phyloP scores from a whole-genome alignment of 176 grass and related monocot species.

The Paspalum vaginatum region DNA sequence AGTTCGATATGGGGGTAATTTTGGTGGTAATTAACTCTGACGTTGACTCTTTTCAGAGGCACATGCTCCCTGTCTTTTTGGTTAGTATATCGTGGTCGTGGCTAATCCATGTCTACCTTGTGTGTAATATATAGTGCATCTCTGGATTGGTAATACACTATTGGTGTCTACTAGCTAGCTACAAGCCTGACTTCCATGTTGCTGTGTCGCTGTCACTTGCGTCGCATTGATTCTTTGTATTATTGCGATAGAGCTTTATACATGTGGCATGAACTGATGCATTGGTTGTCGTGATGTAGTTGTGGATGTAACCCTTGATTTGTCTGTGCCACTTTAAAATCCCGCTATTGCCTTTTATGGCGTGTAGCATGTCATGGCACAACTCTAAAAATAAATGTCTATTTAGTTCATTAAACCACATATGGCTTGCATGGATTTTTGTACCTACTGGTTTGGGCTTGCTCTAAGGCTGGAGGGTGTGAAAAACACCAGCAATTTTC shows the following conservation, averaged over 20 bases:
- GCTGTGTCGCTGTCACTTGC: slow-evolving; percentile 15
- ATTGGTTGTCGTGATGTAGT: background rate
- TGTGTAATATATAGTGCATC: background rate
- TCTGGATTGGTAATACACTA: slow-evolving; percentile 19
- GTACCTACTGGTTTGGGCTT: background rate
- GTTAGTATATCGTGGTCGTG: background rate
- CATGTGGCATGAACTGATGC: background rate
- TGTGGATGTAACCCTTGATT: background rate
- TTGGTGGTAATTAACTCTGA: background rate
- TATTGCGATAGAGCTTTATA: background rate
- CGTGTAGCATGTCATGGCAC: background rate
- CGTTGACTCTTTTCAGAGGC: slow-evolving; percentile 31
- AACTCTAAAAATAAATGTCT: background rate
- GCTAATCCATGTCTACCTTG: slow-evolving; percentile 3
- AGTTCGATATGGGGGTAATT: background rate
- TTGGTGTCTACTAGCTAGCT: slow-evolving; percentile 22
- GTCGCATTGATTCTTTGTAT: slow-evolving; percentile 16
- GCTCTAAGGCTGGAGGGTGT: background rate
- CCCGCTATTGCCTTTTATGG: background rate
- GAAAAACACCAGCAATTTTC: background rate
- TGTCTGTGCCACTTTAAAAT: background rate
- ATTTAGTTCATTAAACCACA: background rate
- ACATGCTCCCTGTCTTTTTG: slow-evolving; percentile 7
- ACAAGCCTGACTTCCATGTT: slow-evolving; percentile 9
- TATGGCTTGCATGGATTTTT: background rate